These are phyloP conservation scores for Auricularia sp. DNA, from an alignment of 768 basidiomycete genomes.

Conservation along the genomic window DNA sequence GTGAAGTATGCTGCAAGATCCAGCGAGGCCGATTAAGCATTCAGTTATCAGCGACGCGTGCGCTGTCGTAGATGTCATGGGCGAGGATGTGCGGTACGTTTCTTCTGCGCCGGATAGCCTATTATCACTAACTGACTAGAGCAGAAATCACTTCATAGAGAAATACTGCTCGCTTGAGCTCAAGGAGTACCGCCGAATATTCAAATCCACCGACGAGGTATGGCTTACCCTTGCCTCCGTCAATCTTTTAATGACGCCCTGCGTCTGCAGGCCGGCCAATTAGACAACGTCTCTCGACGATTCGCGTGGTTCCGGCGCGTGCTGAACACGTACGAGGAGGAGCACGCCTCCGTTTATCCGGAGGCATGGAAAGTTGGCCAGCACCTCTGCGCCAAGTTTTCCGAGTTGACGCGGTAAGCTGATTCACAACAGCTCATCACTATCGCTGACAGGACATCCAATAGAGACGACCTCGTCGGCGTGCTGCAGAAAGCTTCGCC, in stretches of 20 bases:
- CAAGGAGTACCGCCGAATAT: constrained; percentile 93
- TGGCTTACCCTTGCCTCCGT: neutral
- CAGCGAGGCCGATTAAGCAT: constrained; percentile 53
- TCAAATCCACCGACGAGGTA: constrained; percentile 81
- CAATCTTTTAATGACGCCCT: neutral
- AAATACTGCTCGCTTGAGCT: constrained; percentile 84
- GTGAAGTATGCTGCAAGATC: constrained; percentile 69
- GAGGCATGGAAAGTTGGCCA: constrained; percentile 77
- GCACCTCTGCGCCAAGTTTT: constrained; percentile 72
- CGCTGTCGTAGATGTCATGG: constrained; percentile 80
- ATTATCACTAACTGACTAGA: neutral
- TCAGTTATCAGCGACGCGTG: constrained; percentile 72
- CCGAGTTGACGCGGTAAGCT: constrained; percentile 77
- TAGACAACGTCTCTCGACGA: constrained; percentile 87
- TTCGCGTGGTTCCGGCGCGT: constrained; percentile 93
- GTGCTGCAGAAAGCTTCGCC: constrained; percentile 71
- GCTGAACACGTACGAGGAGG: constrained; percentile 76
- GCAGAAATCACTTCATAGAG: constrained; percentile 58
- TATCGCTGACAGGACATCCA: neutral
- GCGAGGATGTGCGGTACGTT: constrained; percentile 60
- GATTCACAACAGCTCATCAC: neutral
- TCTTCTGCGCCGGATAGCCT: neutral
- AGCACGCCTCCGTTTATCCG: constrained; percentile 77
- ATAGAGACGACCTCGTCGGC: constrained; percentile 73
- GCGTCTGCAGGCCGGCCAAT: constrained; percentile 58